Conservation (phyloP, 2,329 filamentous ascomycete genomes). For the Huntiella omanensis region DNA sequence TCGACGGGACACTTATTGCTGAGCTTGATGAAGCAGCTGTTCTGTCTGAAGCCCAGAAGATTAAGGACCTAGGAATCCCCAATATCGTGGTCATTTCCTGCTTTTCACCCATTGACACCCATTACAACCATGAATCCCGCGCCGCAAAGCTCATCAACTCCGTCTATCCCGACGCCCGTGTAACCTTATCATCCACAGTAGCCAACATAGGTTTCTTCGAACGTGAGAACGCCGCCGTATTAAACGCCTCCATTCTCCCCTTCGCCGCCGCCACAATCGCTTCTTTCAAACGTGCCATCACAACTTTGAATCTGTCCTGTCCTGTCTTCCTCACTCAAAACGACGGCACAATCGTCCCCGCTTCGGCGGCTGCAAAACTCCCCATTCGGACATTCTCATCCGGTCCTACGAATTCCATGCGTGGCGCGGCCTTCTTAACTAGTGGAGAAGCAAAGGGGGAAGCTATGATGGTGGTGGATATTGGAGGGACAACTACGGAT, state of each 20-base stretch:
- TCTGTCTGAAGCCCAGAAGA: constrained; percentile 20
- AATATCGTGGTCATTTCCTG: constrained; percentile 30
- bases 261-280: constrained; percentile 38
- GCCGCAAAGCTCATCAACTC: constrained; percentile 23
- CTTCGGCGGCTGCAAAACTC: constrained; percentile 30
- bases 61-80: constrained; percentile 24
- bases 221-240: constrained; percentile 44
- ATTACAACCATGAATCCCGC: constrained; percentile 29
- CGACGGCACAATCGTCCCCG: constrained; percentile 40
- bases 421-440: constrained; percentile 40
- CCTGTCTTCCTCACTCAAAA: constrained; percentile 45
- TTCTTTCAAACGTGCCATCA: constrained; percentile 34
- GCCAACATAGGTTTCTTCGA: constrained; percentile 37
- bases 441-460: constrained; percentile 20
- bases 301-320: constrained; percentile 28
- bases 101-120: constrained; percentile 33
- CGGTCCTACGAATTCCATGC: constrained; percentile 45
- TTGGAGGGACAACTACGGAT: constrained; percentile 48
- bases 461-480: constrained; percentile 40
- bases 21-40: constrained; percentile 26
- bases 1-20: constrained; percentile 29
- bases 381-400: constrained; percentile 44
- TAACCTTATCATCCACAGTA: constrained; percentile 32
- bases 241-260: constrained; percentile 41
- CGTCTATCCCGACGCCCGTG: constrained; percentile 20